Evolutionary conservation across 1,284 basidiomycete genomes (phyloP), one percentile per base, ranked within the genome.

Genomic region (Dichomitus squalens): DNA sequence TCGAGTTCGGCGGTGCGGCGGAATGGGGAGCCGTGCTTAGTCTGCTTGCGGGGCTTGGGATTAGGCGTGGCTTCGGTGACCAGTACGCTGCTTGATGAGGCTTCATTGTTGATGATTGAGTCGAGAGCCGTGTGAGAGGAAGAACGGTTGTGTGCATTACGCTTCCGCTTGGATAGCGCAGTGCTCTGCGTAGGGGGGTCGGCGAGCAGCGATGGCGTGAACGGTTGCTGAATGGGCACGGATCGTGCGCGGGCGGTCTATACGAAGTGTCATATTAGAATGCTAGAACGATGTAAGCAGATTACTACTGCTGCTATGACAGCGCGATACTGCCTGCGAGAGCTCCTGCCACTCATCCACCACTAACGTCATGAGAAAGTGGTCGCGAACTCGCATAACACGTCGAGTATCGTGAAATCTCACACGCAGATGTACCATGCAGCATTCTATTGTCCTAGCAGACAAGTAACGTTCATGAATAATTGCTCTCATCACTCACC

Each of bases 31-130:
- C 71, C 70, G 7, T 68, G 71, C 52, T 74, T 71, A n/a, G 73
- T 69, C 52, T 84, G 79, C 64, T 87, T 87, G 62, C 84, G 79
- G 1, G 84, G 76, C 67, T 84, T 86, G 25, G 84, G 82, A 64
- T 85, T 86, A 2, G 83, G 84, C 0, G 82, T 85, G 1, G 73
- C 70, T 53, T 80, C 75, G 1, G 68, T 63, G 12, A 63, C 59
- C 58, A 59, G 48, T 8, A 66, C 58, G 35, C 44, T 55, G 35
- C 61, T 69, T 18, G 56, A 53, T 3, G 62, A 56, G 8, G 56
- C 53, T 7, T 50, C 47, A n/a, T 33, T 31, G 49, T 57, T 54
- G 33, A 46, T 34, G 8, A 61, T 41, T 9, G 52, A 52, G 11
- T 55, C 50, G 16, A 61, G 50, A 40, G 59, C 29, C 12, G 53